phyloP scores from a whole-genome alignment of 2,329 filamentous ascomycete species.

The Stagonosporopsis chrysanthemi region DNA sequence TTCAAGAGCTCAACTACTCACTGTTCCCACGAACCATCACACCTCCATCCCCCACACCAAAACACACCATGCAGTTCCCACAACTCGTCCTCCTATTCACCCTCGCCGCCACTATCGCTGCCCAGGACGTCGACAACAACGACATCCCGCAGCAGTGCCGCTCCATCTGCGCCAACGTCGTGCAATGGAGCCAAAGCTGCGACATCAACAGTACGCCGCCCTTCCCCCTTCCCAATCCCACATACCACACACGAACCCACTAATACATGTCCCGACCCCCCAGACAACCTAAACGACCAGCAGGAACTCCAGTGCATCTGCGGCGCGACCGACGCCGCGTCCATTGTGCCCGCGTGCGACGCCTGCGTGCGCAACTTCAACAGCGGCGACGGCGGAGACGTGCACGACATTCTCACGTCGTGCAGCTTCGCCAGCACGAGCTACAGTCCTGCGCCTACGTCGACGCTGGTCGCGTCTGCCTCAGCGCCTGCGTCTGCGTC shows the following conservation, averaged over 20 bases:
- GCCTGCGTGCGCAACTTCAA: not conserved
- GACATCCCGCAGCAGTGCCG: not conserved
- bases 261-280: not conserved
- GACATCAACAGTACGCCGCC: not conserved
- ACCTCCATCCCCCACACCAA: not conserved
- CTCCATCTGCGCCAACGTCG: not conserved
- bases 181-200: not conserved
- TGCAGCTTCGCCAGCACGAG: not conserved
- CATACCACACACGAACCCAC: too few relatives aligned
- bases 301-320: not conserved
- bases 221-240: too few relatives aligned
- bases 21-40: not conserved
- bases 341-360: not conserved
- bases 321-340: not conserved
- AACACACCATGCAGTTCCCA: not conserved
- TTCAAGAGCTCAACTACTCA: not conserved
- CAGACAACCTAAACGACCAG: not conserved
- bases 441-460: not conserved
- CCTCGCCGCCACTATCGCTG: not conserved
- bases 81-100: not conserved
- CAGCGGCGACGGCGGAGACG: not conserved
- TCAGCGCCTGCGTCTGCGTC: not conserved
- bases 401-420: not conserved
- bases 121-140: not conserved
- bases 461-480: not conserved